These are phyloP conservation scores for Trametes maxima DNA, from an alignment of 768 basidiomycete genomes.

Conservation along the genomic window DNA sequence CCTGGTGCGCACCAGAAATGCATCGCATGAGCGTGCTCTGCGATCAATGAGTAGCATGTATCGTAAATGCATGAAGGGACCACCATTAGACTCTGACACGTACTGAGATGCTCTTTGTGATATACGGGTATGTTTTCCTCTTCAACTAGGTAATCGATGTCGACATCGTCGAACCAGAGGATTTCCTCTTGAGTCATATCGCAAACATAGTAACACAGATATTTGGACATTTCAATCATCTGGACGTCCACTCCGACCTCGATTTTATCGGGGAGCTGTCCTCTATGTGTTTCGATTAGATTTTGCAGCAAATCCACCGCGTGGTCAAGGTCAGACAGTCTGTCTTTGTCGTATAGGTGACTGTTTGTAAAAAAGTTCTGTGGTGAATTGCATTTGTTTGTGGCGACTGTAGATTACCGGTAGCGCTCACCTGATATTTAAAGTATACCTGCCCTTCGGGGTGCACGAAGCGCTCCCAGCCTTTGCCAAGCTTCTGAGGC, in stretches of 20 bases:
- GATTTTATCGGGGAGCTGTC: neutral
- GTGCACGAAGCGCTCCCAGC: slow-evolving; percentile 9
- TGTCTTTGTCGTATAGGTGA: neutral
- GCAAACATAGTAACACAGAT: slow-evolving; percentile 13
- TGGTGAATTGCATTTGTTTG: neutral
- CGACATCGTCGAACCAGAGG: neutral
- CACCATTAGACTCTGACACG: neutral
- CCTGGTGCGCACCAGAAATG: neutral
- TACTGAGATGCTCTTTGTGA: slow-evolving; percentile 14
- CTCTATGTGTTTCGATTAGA: neutral
- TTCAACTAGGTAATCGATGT: neutral
- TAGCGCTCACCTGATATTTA: neutral
- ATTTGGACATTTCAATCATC: neutral
- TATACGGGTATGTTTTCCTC: neutral
- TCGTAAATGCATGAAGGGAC: neutral
- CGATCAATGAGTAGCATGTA: too few species aligned
- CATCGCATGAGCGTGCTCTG: neutral
- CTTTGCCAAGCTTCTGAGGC: neutral
- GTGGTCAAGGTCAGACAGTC: neutral
- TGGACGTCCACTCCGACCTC: slow-evolving; percentile 1
- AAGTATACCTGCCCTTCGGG: slow-evolving; percentile 23
- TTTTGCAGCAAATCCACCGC: neutral
- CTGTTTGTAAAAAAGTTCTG: slow-evolving; percentile 11
- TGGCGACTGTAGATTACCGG: too few species aligned
- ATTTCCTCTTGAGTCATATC: neutral